Base-by-base conservation (phyloP, 2,329 filamentous ascomycete species). In the Trichoderma atrobrunneum region DNA sequence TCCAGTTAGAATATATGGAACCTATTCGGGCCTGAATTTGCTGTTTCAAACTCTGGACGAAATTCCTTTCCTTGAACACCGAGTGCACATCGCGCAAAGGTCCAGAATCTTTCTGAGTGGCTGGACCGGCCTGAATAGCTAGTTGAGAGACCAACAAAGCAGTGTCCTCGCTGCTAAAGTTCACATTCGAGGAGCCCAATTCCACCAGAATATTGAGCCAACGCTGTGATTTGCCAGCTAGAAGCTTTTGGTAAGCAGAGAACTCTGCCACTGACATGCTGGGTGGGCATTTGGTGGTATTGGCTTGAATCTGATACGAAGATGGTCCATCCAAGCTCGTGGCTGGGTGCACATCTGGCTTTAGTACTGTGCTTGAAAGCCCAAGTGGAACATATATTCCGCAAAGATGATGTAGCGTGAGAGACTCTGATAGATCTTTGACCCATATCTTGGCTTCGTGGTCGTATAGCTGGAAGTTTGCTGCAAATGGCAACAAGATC, bases 301-400 rank as follows among this genome's bases (percentile, higher is more conserved):
- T 87, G 0, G 88, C 85, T 39, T 89, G 78, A 0, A 87, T 81
- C 7, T 86, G 80, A 72, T 89, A 89, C 0, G 89, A 91, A 82
- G 72, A 57, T n/a, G 48, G 67, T 14, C 72, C 72, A 18, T 61
- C 36, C 4, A 66, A 5, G 30, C 21, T 18, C 30, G 26, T 21
- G 2, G 21, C 32, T 0, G 64, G 72, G 11, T 61, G 28, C 1
- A 8, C 36, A 3, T 59, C 3, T 6, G 30, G 60, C 18, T 3
- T 34, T 7, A 74, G 10, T 2, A 64, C 39, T 12, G 34, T 78
- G 0, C 72, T 3, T 39, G n/a, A n/a, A 8, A 68, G 62, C 21
- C 70, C 8, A 61, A 26, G 0, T 10, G 14, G 10, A 73, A 80
- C 43, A 75, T 67, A 24, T 1, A 74, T 7, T 2, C 70, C 73